A percentile compares a stretch with the other conserved stretches of the same genome.
These are phyloP conservation scores for Rutstroemia sp. DNA, from an alignment of 2,329 filamentous ascomycete species.

Conservation along the genomic window DNA sequence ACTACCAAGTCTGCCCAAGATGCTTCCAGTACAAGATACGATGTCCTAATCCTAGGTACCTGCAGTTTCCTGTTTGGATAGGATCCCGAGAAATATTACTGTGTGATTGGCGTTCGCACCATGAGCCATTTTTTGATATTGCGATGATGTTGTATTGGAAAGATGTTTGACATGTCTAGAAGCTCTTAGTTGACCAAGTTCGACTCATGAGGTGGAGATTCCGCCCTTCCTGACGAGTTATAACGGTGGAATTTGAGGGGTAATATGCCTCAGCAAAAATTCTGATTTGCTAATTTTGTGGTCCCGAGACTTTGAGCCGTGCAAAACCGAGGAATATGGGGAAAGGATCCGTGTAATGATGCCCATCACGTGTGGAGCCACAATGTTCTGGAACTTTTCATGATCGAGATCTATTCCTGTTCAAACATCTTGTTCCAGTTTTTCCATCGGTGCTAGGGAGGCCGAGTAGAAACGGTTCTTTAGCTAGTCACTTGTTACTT, in stretches of 20 bases:
- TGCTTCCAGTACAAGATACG: too few species aligned
- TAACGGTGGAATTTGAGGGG: neutral
- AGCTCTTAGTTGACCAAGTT: neutral
- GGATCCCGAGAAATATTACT: neutral
- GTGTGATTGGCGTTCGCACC: conserved; percentile 1
- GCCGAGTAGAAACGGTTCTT: conserved; percentile 3
- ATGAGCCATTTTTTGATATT: neutral
- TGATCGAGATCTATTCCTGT: conserved; percentile 1
- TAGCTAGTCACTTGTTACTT: neutral
- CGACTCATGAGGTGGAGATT: conserved; percentile 1
- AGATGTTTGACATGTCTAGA: neutral
- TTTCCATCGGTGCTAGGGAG: neutral
- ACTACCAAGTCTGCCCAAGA: too few species aligned
- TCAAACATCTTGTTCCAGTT: neutral
- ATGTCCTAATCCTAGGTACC: neutral
- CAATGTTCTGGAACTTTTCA: conserved; percentile 6
- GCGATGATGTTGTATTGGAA: neutral
- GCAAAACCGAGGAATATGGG: neutral
- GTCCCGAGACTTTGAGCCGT: conserved; percentile 1
- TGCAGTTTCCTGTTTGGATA: neutral
- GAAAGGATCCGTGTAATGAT: neutral
- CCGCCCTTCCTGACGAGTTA: conserved; percentile 5
- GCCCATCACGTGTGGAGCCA: neutral
- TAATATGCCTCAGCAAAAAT: neutral
- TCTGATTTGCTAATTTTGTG: conserved; percentile 1